These are phyloP conservation scores for Tuber borchii DNA, from an alignment of 495 filamentous ascomycete species.

Conservation along the genomic window DNA sequence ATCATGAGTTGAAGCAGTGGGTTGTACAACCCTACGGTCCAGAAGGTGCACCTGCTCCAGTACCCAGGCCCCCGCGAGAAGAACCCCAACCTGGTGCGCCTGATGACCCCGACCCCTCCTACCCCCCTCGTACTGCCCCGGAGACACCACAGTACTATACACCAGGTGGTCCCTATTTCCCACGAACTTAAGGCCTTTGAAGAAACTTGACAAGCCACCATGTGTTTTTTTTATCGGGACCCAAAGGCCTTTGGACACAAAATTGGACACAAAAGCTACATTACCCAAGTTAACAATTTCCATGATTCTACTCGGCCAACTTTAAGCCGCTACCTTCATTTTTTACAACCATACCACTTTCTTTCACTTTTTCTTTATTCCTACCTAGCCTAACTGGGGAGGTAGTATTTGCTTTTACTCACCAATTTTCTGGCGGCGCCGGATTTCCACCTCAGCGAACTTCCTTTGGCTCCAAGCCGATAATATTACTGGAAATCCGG, in stretches of 20 bases:
- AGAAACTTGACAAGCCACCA: background rate
- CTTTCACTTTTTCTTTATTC: background rate
- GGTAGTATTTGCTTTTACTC: background rate
- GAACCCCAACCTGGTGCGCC: background rate
- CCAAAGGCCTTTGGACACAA: background rate
- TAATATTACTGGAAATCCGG: background rate
- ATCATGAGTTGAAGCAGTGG: conserved; percentile 17
- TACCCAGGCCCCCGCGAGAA: background rate
- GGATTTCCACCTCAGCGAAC: background rate
- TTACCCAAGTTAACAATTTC: conserved; percentile 1
- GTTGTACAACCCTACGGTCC: conserved; percentile 12
- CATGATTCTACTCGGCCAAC: background rate
- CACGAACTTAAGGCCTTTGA: background rate
- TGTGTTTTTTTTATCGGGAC: background rate
- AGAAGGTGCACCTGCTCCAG: background rate
- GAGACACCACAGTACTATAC: background rate
- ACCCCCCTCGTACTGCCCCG: background rate
- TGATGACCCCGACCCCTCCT: background rate
- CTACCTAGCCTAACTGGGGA: background rate
- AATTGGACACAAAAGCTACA: background rate
- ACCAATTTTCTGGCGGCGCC: background rate
- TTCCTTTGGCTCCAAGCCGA: background rate
- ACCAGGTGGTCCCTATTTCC: background rate
- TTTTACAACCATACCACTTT: background rate
- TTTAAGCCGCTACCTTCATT: background rate